phyloP scores from a whole-genome alignment of 1,284 basidiomycete species.

The Ceraceosorus guamensis region DNA sequence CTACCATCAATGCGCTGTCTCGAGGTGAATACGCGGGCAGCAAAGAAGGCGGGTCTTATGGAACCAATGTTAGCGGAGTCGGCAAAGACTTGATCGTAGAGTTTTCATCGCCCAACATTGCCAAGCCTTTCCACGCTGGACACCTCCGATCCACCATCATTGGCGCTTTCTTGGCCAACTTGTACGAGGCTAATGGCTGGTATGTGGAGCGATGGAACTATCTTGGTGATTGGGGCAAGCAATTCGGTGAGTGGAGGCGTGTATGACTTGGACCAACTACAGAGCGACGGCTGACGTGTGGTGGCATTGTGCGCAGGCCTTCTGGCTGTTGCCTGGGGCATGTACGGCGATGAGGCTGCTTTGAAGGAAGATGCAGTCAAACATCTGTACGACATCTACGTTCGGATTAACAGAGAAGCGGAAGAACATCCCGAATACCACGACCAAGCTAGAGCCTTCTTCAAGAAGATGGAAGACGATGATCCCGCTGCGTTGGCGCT shows the following conservation, averaged over 20 bases:
- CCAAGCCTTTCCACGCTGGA: slow-evolving; percentile 97
- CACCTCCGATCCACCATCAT: slow-evolving; percentile 96
- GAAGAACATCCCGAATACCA: slow-evolving; percentile 61
- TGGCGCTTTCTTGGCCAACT: slow-evolving; percentile 82
- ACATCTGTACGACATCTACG: slow-evolving; percentile 90
- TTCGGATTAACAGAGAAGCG: slow-evolving; percentile 83
- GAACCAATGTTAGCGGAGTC: slow-evolving; percentile 38
- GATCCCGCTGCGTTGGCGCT: slow-evolving; percentile 74
- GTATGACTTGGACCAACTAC: too few relatives aligned
- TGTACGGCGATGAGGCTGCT: slow-evolving; percentile 77
- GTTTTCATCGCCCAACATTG: slow-evolving; percentile 95
- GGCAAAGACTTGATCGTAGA: slow-evolving; percentile 55
- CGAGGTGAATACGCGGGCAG: slow-evolving; percentile 10
- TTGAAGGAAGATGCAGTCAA: slow-evolving; percentile 85
- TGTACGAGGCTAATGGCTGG: slow-evolving; percentile 91
- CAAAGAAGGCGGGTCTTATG: slow-evolving; percentile 22
- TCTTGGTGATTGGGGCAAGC: slow-evolving; percentile 54
- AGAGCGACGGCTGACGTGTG: too few relatives aligned
- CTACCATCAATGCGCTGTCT: slow-evolving; percentile 65
- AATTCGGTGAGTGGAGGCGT: slow-evolving; percentile 46
- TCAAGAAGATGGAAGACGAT: slow-evolving; percentile 87
- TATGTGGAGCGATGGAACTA: slow-evolving; percentile 87
- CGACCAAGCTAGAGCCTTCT: slow-evolving; percentile 76
- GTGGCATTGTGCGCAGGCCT: slow-evolving; percentile 58
- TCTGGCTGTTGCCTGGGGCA: slow-evolving; percentile 84